Evolutionary conservation across 2,329 filamentous ascomycete genomes (phyloP).

Genomic region (Fusarium scirpi): DNA sequence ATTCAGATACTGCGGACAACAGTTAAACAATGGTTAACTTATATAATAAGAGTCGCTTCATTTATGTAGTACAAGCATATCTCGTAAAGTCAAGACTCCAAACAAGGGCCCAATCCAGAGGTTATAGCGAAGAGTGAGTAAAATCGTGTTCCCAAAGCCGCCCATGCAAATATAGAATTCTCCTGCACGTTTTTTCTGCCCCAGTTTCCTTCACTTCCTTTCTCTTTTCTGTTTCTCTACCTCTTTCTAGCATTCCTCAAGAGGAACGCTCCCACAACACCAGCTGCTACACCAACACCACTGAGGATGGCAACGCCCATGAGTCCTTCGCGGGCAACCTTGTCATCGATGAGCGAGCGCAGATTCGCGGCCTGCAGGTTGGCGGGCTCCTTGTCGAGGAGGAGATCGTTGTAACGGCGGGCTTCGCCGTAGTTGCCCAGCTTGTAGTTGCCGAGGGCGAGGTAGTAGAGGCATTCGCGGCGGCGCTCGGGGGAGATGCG

Average conservation of each 20-base stretch:
- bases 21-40: slow-evolving; percentile 16
- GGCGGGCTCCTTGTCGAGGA: slow-evolving; percentile 89
- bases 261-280: slow-evolving; percentile 89
- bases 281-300: slow-evolving; percentile 90
- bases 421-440: slow-evolving; percentile 97
- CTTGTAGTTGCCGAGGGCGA: slow-evolving; percentile 97
- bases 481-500: slow-evolving; percentile 91
- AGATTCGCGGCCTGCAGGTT: slow-evolving; percentile 93
- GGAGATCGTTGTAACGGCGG: slow-evolving; percentile 90
- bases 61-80: slow-evolving; percentile 45
- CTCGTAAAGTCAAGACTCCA: slow-evolving; percentile 37
- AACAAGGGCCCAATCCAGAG: slow-evolving; percentile 24
- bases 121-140: slow-evolving; percentile 29
- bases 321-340: slow-evolving; percentile 92
- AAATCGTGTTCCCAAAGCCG: slow-evolving; percentile 28
- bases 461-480: slow-evolving; percentile 97
- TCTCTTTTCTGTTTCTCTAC: slow-evolving; percentile 48
- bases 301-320: slow-evolving; percentile 96
- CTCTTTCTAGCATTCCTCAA: slow-evolving; percentile 78
- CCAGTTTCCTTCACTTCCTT: not conserved
- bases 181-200: slow-evolving; percentile 3
- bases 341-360: slow-evolving; percentile 90
- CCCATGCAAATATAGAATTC: slow-evolving; percentile 22
- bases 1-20: too few relatives aligned
- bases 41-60: slow-evolving; percentile 35